Conservation (phyloP, 768 basidiomycete species). For the Pleurotus eryngii region DNA sequence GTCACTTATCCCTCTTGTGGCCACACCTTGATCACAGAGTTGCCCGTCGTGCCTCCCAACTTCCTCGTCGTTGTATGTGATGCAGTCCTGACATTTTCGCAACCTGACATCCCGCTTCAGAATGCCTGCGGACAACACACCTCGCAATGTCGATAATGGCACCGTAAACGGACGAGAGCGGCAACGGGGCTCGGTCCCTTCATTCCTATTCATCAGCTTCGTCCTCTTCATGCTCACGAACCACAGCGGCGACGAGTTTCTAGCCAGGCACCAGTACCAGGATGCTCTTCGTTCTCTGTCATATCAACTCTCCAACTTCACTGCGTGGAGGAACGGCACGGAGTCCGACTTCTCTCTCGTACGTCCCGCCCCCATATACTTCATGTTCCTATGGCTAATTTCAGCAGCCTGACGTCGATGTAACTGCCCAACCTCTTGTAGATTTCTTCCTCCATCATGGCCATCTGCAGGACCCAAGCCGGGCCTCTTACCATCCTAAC, state of each 20-base stretch:
- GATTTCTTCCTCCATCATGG: slow-evolving; percentile 45
- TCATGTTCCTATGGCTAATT: background rate
- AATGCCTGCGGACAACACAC: slow-evolving; percentile 18
- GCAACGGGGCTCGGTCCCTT: slow-evolving; percentile 61
- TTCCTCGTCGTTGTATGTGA: background rate
- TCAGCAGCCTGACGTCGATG: slow-evolving; percentile 45
- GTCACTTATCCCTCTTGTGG: background rate
- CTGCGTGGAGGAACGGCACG: slow-evolving; percentile 71
- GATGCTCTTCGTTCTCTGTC: slow-evolving; percentile 57
- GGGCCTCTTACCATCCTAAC: slow-evolving; percentile 67
- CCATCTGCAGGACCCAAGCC: slow-evolving; percentile 37
- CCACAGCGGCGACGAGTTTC: slow-evolving; percentile 65
- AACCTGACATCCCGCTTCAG: background rate
- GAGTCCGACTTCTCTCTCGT: slow-evolving; percentile 66
- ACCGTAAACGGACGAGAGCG: slow-evolving; percentile 30
- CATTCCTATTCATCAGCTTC: slow-evolving; percentile 71
- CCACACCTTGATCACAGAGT: too few species aligned
- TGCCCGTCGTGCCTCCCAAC: background rate
- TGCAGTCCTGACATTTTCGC: background rate
- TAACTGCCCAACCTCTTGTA: slow-evolving; percentile 42
- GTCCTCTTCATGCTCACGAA: slow-evolving; percentile 79
- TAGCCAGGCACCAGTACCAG: slow-evolving; percentile 61
- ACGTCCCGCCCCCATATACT: slow-evolving; percentile 15
- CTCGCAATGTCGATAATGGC: slow-evolving; percentile 38
- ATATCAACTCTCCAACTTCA: slow-evolving; percentile 67